phyloP scores from a whole-genome alignment of 2,329 filamentous ascomycete genomes.

The Aurifilum marmelostoma region DNA sequence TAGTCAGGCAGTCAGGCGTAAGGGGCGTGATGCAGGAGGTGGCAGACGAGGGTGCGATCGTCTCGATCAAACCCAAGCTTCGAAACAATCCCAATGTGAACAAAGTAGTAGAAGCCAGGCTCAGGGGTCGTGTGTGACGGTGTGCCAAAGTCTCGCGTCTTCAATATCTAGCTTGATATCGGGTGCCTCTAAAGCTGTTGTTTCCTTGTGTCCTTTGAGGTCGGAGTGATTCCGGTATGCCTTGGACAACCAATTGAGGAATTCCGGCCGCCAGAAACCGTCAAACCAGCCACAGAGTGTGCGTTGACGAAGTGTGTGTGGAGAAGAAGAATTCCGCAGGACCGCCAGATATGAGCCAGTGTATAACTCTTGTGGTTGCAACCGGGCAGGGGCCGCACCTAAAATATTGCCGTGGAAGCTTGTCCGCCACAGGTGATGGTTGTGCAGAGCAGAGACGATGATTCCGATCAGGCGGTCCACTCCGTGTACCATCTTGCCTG shows the following conservation, averaged over 20 bases:
- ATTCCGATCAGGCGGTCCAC: not conserved
- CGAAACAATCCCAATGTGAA: not conserved
- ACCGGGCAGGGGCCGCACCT: slow-evolving; percentile 8
- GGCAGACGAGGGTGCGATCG: slow-evolving; percentile 2
- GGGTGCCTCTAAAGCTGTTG: slow-evolving; percentile 10
- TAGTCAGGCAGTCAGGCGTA: not conserved
- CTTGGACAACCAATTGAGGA: slow-evolving; percentile 4
- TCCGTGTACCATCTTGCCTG: not conserved
- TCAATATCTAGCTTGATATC: slow-evolving; percentile 10
- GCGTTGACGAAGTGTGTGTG: slow-evolving; percentile 13
- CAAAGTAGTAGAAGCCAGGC: not conserved
- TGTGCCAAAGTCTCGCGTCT: slow-evolving; percentile 20
- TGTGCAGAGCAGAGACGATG: not conserved
- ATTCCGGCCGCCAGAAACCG: slow-evolving; percentile 17
- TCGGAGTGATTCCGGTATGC: not conserved
- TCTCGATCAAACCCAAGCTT: not conserved
- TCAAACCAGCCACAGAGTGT: slow-evolving; percentile 25
- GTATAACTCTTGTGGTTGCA: not conserved
- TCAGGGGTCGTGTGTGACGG: slow-evolving; percentile 18
- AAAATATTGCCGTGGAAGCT: not conserved
- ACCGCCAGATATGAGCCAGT: not conserved
- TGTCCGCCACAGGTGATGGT: not conserved
- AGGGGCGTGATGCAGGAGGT: not conserved
- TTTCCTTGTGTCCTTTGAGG: not conserved
- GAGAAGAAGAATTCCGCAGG: not conserved